Base-by-base conservation (phyloP, 495 filamentous ascomycete genomes). In the Penicillium mononematosum region DNA sequence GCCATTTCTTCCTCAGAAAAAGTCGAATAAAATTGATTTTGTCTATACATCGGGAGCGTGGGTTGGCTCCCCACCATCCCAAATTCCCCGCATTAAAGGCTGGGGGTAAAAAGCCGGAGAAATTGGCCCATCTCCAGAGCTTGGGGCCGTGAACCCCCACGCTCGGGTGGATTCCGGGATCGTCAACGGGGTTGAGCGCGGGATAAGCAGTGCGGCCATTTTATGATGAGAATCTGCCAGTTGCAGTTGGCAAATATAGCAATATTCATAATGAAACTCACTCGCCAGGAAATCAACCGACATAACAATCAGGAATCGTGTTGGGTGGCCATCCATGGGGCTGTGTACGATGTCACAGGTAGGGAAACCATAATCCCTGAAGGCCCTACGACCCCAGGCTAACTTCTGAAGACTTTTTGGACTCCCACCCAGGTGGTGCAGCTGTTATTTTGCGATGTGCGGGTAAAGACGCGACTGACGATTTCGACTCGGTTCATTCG, bases 381-480 rank as follows among this genome's bases (percentile, higher is more conserved):
- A 16, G 19, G 17, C 9, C 7, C 19, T 11, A 4, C 5, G 34
- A 41, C 24, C 12, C 4, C 4, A 36, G 32, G 27, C 29, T 51
- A 5, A 20, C 20, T 19, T 11, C 20, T 9, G 19, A 29, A 72
- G 70, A 67, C 6, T 70, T 82, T 50, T 39, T 73, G 9, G 64
- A 78, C 71, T 81, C 88, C 60, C 89, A 92, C 62, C 91, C 91
- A 3, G 91, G 91, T 11, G 91, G 91, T 1, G 75, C 79, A 36
- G 82, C 83, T 53, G 88, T 92, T 58, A 92, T 96, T 58, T 78
- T 96, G 53, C 89, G 89, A 65, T 90, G 89, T 74, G 91, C 90
- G 5, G 90, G 91, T 39, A 90, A 87, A 74, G 91, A 96, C 75
- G 91, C 90, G 7, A 93, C 90, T 4, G 85, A 86, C 53, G 90